Evolutionary conservation across 495 filamentous ascomycete species (phyloP).

Genomic region (Xylaria curta): DNA sequence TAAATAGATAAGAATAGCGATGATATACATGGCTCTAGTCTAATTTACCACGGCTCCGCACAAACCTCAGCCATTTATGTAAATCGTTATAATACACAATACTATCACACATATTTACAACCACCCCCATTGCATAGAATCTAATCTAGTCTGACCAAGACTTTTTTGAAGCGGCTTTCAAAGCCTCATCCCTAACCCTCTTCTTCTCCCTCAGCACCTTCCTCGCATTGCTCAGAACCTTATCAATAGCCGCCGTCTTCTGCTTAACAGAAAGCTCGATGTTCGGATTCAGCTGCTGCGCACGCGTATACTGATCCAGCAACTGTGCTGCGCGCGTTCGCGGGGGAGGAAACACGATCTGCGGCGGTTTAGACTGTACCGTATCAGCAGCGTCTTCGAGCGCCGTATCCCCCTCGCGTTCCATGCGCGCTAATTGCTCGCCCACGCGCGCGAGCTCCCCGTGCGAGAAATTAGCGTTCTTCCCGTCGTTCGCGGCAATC

Average conservation of each 20-base stretch:
- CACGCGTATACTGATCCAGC: conserved; percentile 7
- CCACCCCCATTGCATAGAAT: too few relatives aligned
- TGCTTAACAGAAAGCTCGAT: neutral
- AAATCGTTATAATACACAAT: conserved; percentile 8
- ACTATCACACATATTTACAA: neutral
- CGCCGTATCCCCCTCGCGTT: conserved; percentile 31
- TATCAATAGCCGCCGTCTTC: conserved; percentile 35
- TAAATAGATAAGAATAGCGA: neutral
- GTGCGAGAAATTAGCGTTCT: neutral
- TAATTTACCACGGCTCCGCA: neutral
- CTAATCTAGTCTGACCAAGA: too few relatives aligned
- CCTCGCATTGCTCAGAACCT: conserved; percentile 19
- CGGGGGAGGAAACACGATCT: conserved; percentile 25
- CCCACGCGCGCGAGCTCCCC: conserved; percentile 27
- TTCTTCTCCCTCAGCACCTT: neutral
- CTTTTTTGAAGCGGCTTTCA: neutral
- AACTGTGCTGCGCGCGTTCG: conserved; percentile 9
- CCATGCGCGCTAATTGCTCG: conserved; percentile 32
- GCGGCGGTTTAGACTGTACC: conserved; percentile 4
- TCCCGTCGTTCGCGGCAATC: conserved; percentile 23
- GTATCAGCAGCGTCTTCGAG: conserved; percentile 8
- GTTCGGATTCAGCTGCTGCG: conserved; percentile 16
- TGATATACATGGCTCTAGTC: conserved; percentile 5
- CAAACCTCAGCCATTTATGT: neutral
- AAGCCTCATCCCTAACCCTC: conserved; percentile 5